These are phyloP conservation scores for Scleroderma citrinum DNA, from an alignment of 768 basidiomycete genomes.

Conservation along the genomic window DNA sequence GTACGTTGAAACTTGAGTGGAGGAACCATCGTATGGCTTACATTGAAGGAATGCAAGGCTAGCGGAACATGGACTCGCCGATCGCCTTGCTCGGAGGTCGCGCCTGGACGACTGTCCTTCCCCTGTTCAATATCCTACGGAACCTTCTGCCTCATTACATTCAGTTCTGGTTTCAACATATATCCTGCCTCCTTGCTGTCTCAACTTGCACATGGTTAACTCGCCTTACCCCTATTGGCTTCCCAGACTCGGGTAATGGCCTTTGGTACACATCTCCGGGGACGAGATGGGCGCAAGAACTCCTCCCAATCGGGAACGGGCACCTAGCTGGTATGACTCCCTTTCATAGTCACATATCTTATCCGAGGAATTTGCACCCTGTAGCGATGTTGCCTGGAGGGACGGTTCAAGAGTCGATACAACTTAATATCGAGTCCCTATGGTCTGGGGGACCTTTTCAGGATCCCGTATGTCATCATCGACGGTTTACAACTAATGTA, in stretches of 20 bases:
- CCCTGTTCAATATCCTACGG: conserved; percentile 7
- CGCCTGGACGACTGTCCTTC: conserved; percentile 13
- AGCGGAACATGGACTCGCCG: conserved; percentile 17
- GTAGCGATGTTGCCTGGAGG: conserved; percentile 64
- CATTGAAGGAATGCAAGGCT: no score
- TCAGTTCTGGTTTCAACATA: conserved; percentile 11
- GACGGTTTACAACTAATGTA: neutral
- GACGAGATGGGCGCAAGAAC: conserved; percentile 50
- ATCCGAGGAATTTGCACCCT: neutral
- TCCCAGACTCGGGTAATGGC: conserved; percentile 69
- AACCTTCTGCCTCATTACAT: conserved; percentile 14
- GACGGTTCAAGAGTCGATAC: conserved; percentile 50
- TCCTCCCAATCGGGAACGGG: conserved; percentile 70
- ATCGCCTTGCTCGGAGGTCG: conserved; percentile 12
- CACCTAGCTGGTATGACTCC: conserved; percentile 49
- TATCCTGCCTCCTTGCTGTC: conserved; percentile 17
- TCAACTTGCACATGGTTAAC: conserved; percentile 15
- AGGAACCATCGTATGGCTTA: no score
- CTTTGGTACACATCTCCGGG: conserved; percentile 62
- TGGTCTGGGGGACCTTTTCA: conserved; percentile 74
- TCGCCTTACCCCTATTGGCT: conserved; percentile 34
- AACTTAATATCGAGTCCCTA: conserved; percentile 70
- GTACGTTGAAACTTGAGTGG: no score
- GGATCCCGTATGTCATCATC: conserved; percentile 43
- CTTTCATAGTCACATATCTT: neutral